Conservation (phyloP, 2,329 filamentous ascomycete genomes). For the Penicillium aurantiogriseum region DNA sequence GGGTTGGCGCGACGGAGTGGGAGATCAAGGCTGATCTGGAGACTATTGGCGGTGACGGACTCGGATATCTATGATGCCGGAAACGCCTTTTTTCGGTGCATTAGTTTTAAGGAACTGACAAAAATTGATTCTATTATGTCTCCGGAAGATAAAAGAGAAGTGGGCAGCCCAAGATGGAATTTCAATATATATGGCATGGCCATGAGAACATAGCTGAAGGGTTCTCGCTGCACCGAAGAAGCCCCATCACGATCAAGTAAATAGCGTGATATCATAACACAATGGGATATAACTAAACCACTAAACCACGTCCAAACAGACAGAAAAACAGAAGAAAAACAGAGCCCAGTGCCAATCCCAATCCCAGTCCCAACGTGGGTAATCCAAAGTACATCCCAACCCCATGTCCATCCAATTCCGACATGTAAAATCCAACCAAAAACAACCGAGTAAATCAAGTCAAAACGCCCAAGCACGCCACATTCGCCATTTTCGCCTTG, state of each 20-base stretch:
- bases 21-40: conserved; percentile 70
- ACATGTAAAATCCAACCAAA: neutral
- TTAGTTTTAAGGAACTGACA: neutral
- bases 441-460: neutral
- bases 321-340: neutral
- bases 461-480: conserved; percentile 15
- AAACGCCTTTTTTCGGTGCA: neutral
- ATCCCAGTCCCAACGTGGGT: neutral
- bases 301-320: neutral
- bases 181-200: conserved; percentile 7
- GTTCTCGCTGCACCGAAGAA: neutral
- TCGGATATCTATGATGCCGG: conserved; percentile 46
- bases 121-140: neutral
- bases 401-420: neutral
- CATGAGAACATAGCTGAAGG: conserved; percentile 2
- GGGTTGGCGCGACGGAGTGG: conserved; percentile 67
- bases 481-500: conserved; percentile 13
- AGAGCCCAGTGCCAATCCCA: neutral
- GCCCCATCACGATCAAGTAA: conserved; percentile 5
- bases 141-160: neutral
- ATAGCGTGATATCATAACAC: conserved; percentile 29
- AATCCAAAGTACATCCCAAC: neutral
- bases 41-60: conserved; percentile 61
- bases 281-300: conserved; percentile 27
- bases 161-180: conserved; percentile 5